Base-by-base conservation (phyloP, 1,139 yeast genomes). In the Candida tropicalis region DNA sequence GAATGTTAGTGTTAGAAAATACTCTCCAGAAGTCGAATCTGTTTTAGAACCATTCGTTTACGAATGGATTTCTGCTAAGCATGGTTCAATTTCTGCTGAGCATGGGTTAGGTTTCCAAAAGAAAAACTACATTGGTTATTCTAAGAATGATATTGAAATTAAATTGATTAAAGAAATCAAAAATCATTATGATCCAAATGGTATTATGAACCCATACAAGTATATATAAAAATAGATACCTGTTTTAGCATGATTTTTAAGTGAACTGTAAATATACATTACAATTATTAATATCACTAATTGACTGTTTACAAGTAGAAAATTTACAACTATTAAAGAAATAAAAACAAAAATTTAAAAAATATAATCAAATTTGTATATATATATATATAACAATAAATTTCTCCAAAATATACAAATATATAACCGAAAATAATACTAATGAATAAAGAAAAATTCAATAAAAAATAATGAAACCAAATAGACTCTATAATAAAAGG, bases 71-170 rank as follows among this genome's bases (percentile, higher is more conserved):
- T 75, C 79, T 43, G 57, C 66, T 25, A 77, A 83, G 49, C 68
- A 82, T 34, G 99, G 99, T 24, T 89, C 97, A 1, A 84, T 93
- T 41, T 86, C 96, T 47, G 99, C 98, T 34, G 99, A 93, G 65
- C 99, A 93, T 63, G 99, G 99, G 4, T 75, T 93, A 48, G 99
- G 99, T 1, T 87, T 93, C 78, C 97, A 91, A 60, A 93, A 93
- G 84, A 87, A 86, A 56, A 85, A 87, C 59, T 93, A 87, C 63
- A 77, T 91, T 53, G 84, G 84, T 9, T 91, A 91, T 70, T 79
- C 95, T 50, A 91, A 90, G 73, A 79, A 80, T 52, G 81, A 76
- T 6, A 68, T 70, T 39, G 90, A 88, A 63, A 79, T 93, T 48
- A 62, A 70, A 36, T 63, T 88, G 69, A 90, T 93, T 76, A 85